Base-by-base conservation (phyloP, 495 filamentous ascomycete species). In the Podospora conica region DNA sequence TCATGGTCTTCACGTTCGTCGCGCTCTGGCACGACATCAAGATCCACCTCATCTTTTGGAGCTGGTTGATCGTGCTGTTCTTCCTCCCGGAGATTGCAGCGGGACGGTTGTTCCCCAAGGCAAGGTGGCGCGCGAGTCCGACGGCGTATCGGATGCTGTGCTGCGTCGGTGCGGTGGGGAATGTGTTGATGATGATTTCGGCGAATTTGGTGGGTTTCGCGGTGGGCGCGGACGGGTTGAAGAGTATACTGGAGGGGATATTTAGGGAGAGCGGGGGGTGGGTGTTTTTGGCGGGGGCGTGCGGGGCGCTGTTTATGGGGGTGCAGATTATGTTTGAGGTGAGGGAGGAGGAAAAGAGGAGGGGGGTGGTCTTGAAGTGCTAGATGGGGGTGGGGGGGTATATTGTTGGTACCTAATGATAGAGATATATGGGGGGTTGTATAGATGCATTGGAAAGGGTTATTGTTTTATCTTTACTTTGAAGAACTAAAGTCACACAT, bases 1-100 rank as follows among this genome's bases (percentile, higher is more conserved):
- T 93, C 11, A 78, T 87, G n/a, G 90, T 96, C 3, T 99, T 99
- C 74, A 97, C 92, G 2, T 99, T 99, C 68, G 95, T 99, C 28
- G 95, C 96, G 7, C 81, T 99, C 53, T 99, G 95, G 95, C 95
- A 99, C 76, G 95, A 99, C 71, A 96, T 99, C 74, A 87, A 93
- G 71, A 84, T 97, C n/a, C 86, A 88, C 55, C 83, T 99, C 24
- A 84, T 99, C 15, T 88, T 95, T 72, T 99, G 95, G 95, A 92
- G 95, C 15, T 99, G 95, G 95, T 80, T 99, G 59, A 85, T 98
- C 55, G 91, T 93, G 4, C 77, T 97, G 11, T 99, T 99, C 78
- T 89, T 99, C 73, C 73, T 97, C 24, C 95, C 95, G 0, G 96
- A 98, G 75, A 82, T 93, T 57, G 75, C 91, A 15, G 92, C 87